These are phyloP conservation scores for Cyclotella baltica DNA, from an alignment of 108 stramenopile genomes.

Conservation along the genomic window DNA sequence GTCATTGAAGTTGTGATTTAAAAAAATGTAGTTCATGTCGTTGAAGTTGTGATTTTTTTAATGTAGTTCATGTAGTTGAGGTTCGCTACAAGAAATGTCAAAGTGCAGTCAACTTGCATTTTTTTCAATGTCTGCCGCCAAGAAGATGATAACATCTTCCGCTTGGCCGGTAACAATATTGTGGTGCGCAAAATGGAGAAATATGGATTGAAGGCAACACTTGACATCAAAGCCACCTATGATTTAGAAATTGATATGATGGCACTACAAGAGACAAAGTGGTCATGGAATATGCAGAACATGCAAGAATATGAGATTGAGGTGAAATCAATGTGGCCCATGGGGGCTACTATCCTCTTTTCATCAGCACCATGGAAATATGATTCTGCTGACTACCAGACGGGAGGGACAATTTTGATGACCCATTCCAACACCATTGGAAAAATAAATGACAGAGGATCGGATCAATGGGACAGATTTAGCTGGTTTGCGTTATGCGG, in stretches of 20 bases:
- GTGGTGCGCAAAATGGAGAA: neutral
- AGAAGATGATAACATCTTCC: too few species aligned
- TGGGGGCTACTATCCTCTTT: neutral
- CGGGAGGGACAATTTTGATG: neutral
- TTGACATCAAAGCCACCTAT: neutral
- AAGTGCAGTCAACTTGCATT: too few species aligned
- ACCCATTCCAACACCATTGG: neutral
- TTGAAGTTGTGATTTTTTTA: too few species aligned
- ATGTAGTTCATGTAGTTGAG: too few species aligned
- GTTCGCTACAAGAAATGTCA: too few species aligned
- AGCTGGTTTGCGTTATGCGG: neutral
- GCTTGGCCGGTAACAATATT: neutral
- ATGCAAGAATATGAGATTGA: neutral
- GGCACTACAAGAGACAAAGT: neutral
- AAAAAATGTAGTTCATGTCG: too few species aligned
- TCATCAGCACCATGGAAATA: neutral
- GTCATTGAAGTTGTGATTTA: too few species aligned
- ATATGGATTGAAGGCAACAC: neutral
- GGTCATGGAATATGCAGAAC: neutral
- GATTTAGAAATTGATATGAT: neutral
- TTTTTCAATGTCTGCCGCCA: too few species aligned
- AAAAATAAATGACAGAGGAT: neutral
- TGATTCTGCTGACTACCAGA: neutral
- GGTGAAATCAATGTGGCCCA: neutral
- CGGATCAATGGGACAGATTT: conserved; percentile 9